Percentiles rank a stretch among this genome's conserved stretches.
Conservation (phyloP, 176 grass and related monocot genomes). For the Aegilops umbellulata region DNA sequence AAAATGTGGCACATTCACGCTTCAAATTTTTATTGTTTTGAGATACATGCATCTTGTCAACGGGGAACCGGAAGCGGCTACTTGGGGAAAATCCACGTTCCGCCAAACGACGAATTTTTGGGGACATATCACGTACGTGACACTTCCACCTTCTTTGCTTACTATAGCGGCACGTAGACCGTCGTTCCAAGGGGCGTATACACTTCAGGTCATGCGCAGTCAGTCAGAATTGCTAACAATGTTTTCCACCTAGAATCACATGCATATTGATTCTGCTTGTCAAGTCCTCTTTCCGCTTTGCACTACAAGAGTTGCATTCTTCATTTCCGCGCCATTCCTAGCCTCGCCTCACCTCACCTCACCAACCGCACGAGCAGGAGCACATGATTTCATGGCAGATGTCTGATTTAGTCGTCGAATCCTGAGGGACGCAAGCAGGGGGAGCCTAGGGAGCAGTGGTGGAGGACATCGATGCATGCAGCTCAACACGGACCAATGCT, state of each 20-base stretch:
- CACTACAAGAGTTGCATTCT: neutral
- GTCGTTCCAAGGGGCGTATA: neutral
- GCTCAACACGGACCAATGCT: neutral
- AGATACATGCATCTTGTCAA: neutral
- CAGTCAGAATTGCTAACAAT: neutral
- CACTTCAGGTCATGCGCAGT: too few relatives aligned
- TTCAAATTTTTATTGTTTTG: neutral
- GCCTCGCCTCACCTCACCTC: neutral
- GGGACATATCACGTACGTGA: neutral
- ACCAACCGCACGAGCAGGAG: neutral
- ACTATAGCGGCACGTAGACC: neutral
- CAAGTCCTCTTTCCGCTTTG: neutral
- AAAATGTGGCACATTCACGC: neutral
- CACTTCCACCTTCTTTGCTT: neutral
- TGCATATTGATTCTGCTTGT: too few relatives aligned
- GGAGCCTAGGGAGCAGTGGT: slow-evolving; percentile 27
- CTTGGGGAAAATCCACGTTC: neutral
- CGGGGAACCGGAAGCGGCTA: neutral
- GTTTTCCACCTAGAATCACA: neutral
- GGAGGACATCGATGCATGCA: slow-evolving; percentile 16
- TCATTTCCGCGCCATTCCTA: neutral
- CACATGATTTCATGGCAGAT: neutral
- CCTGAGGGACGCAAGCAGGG: neutral
- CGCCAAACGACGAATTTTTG: neutral
- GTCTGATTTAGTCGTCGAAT: neutral